A percentile compares a stretch with the other conserved stretches of the same genome.
Evolutionary conservation across 2,329 filamentous ascomycete genomes (phyloP).

Genomic region (Colletotrichum tofieldiae): DNA sequence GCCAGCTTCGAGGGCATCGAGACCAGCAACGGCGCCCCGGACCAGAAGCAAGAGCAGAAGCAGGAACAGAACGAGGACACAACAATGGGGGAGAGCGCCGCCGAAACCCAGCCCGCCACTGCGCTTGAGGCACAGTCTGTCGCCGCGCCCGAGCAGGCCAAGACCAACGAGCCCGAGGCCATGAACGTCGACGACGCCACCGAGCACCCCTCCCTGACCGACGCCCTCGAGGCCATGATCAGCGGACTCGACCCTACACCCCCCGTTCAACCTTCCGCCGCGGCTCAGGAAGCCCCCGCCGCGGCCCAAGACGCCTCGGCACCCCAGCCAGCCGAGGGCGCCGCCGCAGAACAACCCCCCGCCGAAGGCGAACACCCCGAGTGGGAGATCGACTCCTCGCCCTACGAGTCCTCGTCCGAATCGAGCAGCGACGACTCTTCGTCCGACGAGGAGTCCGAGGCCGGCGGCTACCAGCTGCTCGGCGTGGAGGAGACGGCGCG

Average conservation of each 20-base stretch:
- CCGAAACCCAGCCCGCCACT: not conserved
- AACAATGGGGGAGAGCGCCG: conserved; percentile 21
- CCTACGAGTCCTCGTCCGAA: conserved; percentile 78
- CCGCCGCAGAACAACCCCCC: conserved; percentile 33
- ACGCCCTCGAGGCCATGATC: conserved; percentile 62
- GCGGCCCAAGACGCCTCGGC: conserved; percentile 7
- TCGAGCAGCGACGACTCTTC: conserved; percentile 73
- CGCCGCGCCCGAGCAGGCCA: not conserved
- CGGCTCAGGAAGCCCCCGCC: not conserved
- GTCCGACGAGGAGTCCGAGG: conserved; percentile 66
- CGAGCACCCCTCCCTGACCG: conserved; percentile 57
- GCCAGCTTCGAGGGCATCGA: conserved; percentile 45
- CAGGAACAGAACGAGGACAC: conserved; percentile 22
- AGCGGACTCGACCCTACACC: conserved; percentile 52
- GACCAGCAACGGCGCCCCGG: not conserved
- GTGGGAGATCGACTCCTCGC: conserved; percentile 88
- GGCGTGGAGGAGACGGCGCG: conserved; percentile 87
- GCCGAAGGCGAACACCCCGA: conserved; percentile 73
- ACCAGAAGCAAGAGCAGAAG: not conserved
- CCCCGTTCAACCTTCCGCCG: not conserved
- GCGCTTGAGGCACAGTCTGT: conserved; percentile 28
- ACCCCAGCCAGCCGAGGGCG: conserved; percentile 4
- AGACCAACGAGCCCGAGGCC: conserved; percentile 48
- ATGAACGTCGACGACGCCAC: conserved; percentile 56
- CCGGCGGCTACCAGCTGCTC: conserved; percentile 79